Base-by-base conservation (phyloP, 78 protist species). In the Blattamonas nauphoetae region DNA sequence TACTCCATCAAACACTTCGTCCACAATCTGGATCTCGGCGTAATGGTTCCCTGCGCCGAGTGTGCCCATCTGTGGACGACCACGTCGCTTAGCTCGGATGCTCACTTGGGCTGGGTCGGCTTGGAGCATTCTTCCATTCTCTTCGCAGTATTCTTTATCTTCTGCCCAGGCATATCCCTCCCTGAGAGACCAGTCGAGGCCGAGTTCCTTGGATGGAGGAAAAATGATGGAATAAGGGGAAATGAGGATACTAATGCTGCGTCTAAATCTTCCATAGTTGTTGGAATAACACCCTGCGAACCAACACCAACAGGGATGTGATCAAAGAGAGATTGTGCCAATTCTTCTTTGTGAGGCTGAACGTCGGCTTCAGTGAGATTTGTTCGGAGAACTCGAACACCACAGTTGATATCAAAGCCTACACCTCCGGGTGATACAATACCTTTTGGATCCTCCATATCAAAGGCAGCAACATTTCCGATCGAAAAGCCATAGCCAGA, bases 281-380 rank as follows among this genome's bases (percentile, higher is more conserved):
- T 93, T 21, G 97, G 96, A 4, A 95, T 89, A 34, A 94, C 4
- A 36, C 91, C 91, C 5, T 91, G 78, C 1, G 97, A 90, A 11
- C 98, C 98, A 0, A 96, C 97, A 6, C 98, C 98, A 6, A 95
- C 97, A 0, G 98, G 97, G 43, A 95, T 91, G 88, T 91, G 95
- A 44, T 96, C 91, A 36, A 95, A 96, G 0, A 96, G 86, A 1
- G 94, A 45, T 46, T 89, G 93, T 21, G 95, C 93, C 4, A 94
- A 90, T 44, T 81, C 41, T n/a, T 94, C 97, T 21, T 93, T 85
- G 32, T 3, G 2, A 63, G 82, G 85, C n/a, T 34, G 44, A 2
- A 96, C 88, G 42, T 95, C 98, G n/a, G 78, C 42, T 43, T 87
- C 92, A 11, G 29, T 45, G 1, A 97, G 90, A 78, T 95, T 94